phyloP scores from a whole-genome alignment of 345 rosid species.

The Eucalyptus globulus region DNA sequence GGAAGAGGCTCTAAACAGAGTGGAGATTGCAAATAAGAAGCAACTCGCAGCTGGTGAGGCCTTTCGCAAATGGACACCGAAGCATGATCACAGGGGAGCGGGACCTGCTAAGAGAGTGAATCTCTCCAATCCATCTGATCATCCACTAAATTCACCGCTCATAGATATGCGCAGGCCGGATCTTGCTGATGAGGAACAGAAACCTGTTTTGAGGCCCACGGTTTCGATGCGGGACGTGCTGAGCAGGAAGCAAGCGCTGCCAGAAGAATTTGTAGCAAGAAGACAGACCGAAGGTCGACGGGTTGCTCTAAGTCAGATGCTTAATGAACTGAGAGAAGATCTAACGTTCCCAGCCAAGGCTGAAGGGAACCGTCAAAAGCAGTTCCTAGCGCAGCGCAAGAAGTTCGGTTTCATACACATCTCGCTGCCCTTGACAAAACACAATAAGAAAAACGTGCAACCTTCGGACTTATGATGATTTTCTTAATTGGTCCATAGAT shows the following conservation, averaged over 20 bases:
- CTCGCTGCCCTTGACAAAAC: conserved; percentile 64
- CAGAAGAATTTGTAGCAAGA: conserved; percentile 29
- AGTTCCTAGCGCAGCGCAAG: conserved; percentile 43
- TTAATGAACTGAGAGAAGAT: conserved; percentile 68
- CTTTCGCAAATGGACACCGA: conserved; percentile 48
- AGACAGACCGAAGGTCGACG: conserved; percentile 34
- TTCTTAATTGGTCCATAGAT: not conserved
- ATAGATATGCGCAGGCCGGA: conserved; percentile 14
- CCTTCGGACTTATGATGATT: not conserved
- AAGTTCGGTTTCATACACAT: conserved; percentile 89
- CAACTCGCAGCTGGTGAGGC: conserved; percentile 79
- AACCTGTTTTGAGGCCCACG: conserved; percentile 47
- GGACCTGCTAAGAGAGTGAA: conserved; percentile 8
- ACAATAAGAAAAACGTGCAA: conserved; percentile 47
- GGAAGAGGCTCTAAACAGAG: conserved; percentile 58
- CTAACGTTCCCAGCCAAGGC: conserved; percentile 24
- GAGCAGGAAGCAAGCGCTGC: conserved; percentile 56
- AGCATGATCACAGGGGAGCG: conserved; percentile 23
- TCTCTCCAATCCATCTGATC: conserved; percentile 23
- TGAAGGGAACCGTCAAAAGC: conserved; percentile 31
- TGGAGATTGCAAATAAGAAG: conserved; percentile 63
- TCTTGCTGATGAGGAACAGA: conserved; percentile 12
- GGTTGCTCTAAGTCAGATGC: conserved; percentile 84
- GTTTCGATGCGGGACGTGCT: conserved; percentile 95
- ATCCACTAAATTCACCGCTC: conserved; percentile 22